Evolutionary conservation across 345 rosid genomes (phyloP), one percentile per base, ranked within the genome.

Genomic region (Nasturtium officinale): DNA sequence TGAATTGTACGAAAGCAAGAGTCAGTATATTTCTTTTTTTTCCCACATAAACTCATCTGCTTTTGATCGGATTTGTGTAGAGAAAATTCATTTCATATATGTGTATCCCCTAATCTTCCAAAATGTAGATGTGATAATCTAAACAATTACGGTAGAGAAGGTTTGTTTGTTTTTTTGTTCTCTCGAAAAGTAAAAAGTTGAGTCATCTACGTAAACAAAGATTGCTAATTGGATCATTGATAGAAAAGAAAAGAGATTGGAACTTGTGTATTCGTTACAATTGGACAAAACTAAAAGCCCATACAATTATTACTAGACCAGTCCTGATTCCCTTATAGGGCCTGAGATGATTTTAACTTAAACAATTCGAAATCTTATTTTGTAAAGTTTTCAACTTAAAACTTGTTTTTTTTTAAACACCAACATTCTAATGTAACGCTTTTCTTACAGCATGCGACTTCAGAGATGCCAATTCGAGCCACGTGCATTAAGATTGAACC

Each of bases 381-480:
- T 65, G 3, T 29, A 42, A 13, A 15, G 45, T 48, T 48, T 18
- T 26, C 3, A 26, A 26, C 30, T 18, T 42, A 52, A 1, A 38
- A 57, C 9, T 5, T 23, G 1, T 23, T 23, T 23, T 23, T 23
- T 23, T 23, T 23, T 23, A 2, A 23, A 23, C 25, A 23, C 25
- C 25, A 23, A 23, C 25, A 1, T 23, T 23, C n/a, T n/a, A n/a
- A n/a, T 43, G 18, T 1, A n/a, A 43, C 43, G 15, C 42, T 38
- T 35, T 66, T 37, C 45, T 40, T 40, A 13, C 15, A 17, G 5
- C 67, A 65, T 65, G 67, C 45, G 60, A 65, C 53, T 48, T 57
- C 72, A 43, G 6, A 74, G 63, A 59, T 51, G 60, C 73, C 56
- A 50, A 75, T 25, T 29, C 56, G 35, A n/a, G 79, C 79, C 79